Percentiles rank a stretch among this genome's conserved stretches.
These are phyloP conservation scores for Fomitiporia mediterranea DNA, from an alignment of 1,284 basidiomycete species.

Conservation along the genomic window DNA sequence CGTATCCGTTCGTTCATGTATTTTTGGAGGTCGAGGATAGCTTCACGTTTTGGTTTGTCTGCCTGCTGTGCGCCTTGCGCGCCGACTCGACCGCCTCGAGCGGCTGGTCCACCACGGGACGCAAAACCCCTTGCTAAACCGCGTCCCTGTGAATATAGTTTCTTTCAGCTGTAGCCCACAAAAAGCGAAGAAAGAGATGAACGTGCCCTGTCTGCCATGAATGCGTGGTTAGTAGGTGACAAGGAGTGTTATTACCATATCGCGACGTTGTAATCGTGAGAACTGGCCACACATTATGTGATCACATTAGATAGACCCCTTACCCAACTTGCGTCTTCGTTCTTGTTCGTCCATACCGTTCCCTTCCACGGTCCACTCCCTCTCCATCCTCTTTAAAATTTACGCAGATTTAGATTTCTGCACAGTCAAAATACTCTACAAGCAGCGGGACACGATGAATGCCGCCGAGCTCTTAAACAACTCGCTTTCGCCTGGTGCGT, in stretches of 20 bases:
- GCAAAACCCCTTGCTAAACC: conserved; percentile 40
- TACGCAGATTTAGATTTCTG: not conserved
- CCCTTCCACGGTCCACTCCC: not conserved
- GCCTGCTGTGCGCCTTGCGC: conserved; percentile 42
- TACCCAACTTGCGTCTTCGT: conserved; percentile 4
- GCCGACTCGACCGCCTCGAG: conserved; percentile 41
- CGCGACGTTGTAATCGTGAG: not conserved
- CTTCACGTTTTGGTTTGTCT: conserved; percentile 93
- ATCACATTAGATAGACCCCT: conserved; percentile 5
- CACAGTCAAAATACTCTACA: conserved; percentile 20
- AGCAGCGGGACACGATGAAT: conserved; percentile 61
- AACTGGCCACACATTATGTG: conserved; percentile 2
- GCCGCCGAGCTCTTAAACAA: conserved; percentile 85
- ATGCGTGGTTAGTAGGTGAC: not conserved
- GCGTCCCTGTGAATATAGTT: conserved; percentile 40
- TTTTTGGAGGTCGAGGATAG: conserved; percentile 92
- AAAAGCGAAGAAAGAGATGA: not conserved
- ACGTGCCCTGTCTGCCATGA: conserved; percentile 37
- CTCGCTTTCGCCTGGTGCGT: conserved; percentile 82
- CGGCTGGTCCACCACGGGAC: conserved; percentile 33
- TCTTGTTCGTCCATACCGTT: conserved; percentile 10
- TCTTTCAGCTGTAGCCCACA: not conserved
- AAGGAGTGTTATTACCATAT: not conserved
- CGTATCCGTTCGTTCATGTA: conserved; percentile 90
- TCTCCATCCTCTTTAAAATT: not conserved